phyloP scores from a whole-genome alignment of 495 filamentous ascomycete genomes.

The Penicillium maclennaniae region DNA sequence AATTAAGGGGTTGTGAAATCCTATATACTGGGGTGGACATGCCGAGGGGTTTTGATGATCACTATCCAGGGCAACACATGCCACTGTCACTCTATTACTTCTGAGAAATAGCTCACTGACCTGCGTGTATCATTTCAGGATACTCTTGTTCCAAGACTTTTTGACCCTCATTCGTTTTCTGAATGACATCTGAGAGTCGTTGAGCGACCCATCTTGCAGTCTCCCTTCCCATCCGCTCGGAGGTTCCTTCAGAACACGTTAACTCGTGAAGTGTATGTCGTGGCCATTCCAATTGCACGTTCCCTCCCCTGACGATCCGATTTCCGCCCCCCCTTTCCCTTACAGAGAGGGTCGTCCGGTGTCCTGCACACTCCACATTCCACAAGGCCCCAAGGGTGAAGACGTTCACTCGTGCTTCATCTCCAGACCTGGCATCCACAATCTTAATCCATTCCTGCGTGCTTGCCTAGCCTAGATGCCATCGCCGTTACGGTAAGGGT shows the following conservation, averaged over 20 bases:
- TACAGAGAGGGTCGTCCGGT: slow-evolving; percentile 43
- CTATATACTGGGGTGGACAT: slow-evolving; percentile 14
- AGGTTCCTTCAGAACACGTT: slow-evolving; percentile 27
- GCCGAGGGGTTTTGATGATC: slow-evolving; percentile 12
- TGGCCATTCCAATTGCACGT: slow-evolving; percentile 30
- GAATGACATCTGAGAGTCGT: slow-evolving; percentile 21
- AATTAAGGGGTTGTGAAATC: slow-evolving; percentile 20
- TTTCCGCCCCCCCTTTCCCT: slow-evolving; percentile 21
- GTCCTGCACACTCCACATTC: slow-evolving; percentile 52
- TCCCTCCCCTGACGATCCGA: slow-evolving; percentile 42
- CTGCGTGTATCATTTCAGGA: slow-evolving; percentile 1
- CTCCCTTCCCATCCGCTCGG: slow-evolving; percentile 17
- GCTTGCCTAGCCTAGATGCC: slow-evolving; percentile 51
- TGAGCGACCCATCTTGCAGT: slow-evolving; percentile 12
- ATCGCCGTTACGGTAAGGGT: slow-evolving; percentile 67
- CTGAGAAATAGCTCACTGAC: not conserved
- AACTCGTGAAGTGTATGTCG: slow-evolving; percentile 38
- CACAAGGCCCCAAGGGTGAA: slow-evolving; percentile 58
- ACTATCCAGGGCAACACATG: slow-evolving; percentile 26
- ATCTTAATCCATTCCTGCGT: slow-evolving; percentile 45
- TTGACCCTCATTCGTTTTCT: slow-evolving; percentile 10
- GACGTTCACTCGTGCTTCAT: slow-evolving; percentile 70
- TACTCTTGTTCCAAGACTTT: slow-evolving; percentile 2
- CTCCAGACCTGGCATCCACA: slow-evolving; percentile 46
- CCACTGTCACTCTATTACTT: slow-evolving; percentile 8